These are phyloP conservation scores for Planoprotostelium fungivorum DNA, from an alignment of 78 protist genomes.

Conservation along the genomic window DNA sequence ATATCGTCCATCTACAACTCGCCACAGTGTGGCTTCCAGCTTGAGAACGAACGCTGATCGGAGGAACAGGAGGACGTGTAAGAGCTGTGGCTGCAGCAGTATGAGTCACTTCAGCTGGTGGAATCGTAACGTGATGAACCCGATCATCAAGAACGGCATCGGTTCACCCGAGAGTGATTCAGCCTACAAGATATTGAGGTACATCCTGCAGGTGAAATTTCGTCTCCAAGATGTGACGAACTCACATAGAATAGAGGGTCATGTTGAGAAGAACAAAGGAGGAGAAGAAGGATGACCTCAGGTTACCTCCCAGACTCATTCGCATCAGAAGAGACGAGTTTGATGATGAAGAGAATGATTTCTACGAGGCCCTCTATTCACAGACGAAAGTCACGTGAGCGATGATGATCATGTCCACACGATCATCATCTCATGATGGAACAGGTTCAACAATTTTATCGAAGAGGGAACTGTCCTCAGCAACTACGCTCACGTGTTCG, in stretches of 20 bases:
- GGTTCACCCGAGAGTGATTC: neutral
- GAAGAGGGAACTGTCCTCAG: constrained; percentile 4
- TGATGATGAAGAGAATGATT: constrained; percentile 48
- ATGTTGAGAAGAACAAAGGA: constrained; percentile 68
- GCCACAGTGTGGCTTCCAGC: no score
- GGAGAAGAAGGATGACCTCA: constrained; percentile 24
- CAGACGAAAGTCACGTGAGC: neutral
- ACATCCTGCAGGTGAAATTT: neutral
- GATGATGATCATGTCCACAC: neutral
- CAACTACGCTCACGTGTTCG: constrained; percentile 76
- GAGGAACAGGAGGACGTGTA: neutral
- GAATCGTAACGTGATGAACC: constrained; percentile 16
- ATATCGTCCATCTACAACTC: no score
- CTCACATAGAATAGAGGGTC: neutral
- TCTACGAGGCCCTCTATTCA: constrained; percentile 47
- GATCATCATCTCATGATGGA: neutral
- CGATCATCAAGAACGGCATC: constrained; percentile 24
- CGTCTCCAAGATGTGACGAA: neutral
- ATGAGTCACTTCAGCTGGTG: constrained; percentile 15
- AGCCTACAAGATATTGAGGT: constrained; percentile 6
- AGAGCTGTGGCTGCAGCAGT: neutral
- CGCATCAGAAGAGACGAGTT: neutral
- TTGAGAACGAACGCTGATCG: no score
- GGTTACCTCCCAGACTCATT: constrained; percentile 31
- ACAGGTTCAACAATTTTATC: neutral